Evolutionary conservation across 495 filamentous ascomycete genomes (phyloP), one percentile per base, ranked within the genome.

Genomic region (Ascodesmis nigricans): DNA sequence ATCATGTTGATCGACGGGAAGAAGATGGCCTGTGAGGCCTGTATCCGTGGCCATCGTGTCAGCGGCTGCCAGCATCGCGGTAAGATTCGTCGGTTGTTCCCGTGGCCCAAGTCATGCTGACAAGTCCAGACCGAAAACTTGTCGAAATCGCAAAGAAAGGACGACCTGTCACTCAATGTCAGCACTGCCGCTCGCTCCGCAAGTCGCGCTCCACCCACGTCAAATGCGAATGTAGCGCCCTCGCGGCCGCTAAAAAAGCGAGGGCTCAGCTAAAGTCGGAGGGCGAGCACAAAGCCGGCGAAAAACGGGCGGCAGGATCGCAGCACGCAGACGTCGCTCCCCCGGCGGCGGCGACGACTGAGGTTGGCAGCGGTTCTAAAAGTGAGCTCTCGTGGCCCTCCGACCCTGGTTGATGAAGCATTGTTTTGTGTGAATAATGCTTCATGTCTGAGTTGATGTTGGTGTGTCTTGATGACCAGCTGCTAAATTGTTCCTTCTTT

Each of bases 121-220:
- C 53, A 50, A 35, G 10, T 38, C 41, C 53, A 93, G 87, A 93
- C 57, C 78, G 87, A 46, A 78, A 76, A 43, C 70, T 99, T 41
- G 73, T 75, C 53, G 87, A 87, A 55, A 92, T 95, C 65, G 87
- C 87, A 61, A 92, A 91, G 59, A 95, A 99, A 50, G 87, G 87
- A 56, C 77, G 87, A 46, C 87, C 87, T 45, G 84, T 95, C 49
- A 91, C 84, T 56, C 87, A 99, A 75, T 99, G 87, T 57, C 66
- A 78, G 49, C 87, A 95, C 62, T 99, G 87, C 58, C 83, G 87
- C 58, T 69, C 75, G 44, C 77, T 91, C 62, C 82, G 87, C 67
- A 95, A 95, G 66, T 87, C 83, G 55, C 79, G 90, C 42, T 75
- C 87, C 42, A 76, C 82, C 40, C 87, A 99, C 59, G 70, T 83